Base-by-base conservation (phyloP, 192 early-diverging fungal genomes). In the Entomortierella chlamydospora region DNA sequence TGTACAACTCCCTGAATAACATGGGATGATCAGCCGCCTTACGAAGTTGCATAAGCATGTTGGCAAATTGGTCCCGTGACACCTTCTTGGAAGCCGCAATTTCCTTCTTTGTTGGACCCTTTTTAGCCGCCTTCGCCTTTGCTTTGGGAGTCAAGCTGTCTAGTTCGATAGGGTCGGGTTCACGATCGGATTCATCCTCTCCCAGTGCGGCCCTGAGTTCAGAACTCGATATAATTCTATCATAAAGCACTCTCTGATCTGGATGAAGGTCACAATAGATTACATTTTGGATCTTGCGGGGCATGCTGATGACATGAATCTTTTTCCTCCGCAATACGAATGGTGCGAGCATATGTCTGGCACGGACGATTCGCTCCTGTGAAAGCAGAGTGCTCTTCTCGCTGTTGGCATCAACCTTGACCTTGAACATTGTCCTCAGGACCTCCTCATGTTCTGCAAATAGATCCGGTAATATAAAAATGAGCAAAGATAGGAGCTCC, bases 281-380 rank as follows among this genome's bases (percentile, higher is more conserved):
- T 20, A 90, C 78, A 6, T 70, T 43, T 31, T 91, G 84, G 17
- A 82, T 76, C 71, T 94, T 94, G 2, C 57, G 54, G 1, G 93
- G 93, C 50, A 94, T 68, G 33, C 80, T 84, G 17, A 92, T 68
- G 3, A 94, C 93, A 23, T 93, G 86, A 28, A 78, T 83, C 61
- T 98, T 98, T 64, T 90, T 89, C 22, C 96, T 81, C 10, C 95
- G 87, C 33, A 98, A 81, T 1, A 98, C 94, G 84, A 98, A 98
- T 1, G 96, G 96, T 0, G 89, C 85, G 90, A 98, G 88, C 79
- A 97, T 90, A 26, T 90, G 88, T 61, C 91, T 91, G 17, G 94
- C 96, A 23, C 93, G 86, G 23, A 87, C 79, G 37, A 96, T 93
- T 30, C 93, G 90, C 68, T 93, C 86, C 31, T 77, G 62, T 2